Base-by-base conservation (phyloP, 345 rosid species). In the Citrus maxima region DNA sequence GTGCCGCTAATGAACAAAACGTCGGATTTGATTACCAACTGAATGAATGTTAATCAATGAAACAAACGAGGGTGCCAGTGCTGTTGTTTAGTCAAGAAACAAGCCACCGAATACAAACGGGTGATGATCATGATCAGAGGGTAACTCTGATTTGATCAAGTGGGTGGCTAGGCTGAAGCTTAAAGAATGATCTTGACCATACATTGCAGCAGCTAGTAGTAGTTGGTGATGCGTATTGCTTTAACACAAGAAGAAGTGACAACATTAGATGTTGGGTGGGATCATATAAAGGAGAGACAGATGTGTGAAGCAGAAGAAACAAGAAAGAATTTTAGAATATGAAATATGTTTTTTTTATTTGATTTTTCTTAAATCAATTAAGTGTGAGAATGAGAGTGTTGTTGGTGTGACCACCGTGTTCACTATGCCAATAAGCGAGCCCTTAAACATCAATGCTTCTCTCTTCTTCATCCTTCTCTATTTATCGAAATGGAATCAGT, bases 1-100 rank as follows among this genome's bases (percentile, higher is more conserved):
- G 51, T 0, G 84, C 74, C 77, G 82, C 86, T 81, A 74, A 32
- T 65, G 28, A 37, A 78, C 80, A 61, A 77, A 83, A 61, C 80
- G 81, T 77, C 83, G 74, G 72, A 71, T 84, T 78, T 79, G 74
- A 19, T 40, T 56, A 30, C 9, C 9, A 38, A 8, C 8, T 10
- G 42, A 22, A 1, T 27, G 2, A 19, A 62, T 38, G 30, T 71
- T 24, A 28, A 87, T 61, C 6, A 85, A 82, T 0, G 93, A 85
- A 38, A 86, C 84, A 63, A 90, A 84, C 28, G 92, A 88, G 54
- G 88, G 80, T 65, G 88, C 80, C 28, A 65, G 37, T 51, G 21
- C 21, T 51, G 6, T 51, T 19, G 84, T 74, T 64, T 78, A 80
- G 51, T 86, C 88, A 35, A 89, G 92, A 77, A 95, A 90, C 82